These are phyloP conservation scores for Lentinula detonsa DNA, from an alignment of 768 basidiomycete species.

Conservation along the genomic window DNA sequence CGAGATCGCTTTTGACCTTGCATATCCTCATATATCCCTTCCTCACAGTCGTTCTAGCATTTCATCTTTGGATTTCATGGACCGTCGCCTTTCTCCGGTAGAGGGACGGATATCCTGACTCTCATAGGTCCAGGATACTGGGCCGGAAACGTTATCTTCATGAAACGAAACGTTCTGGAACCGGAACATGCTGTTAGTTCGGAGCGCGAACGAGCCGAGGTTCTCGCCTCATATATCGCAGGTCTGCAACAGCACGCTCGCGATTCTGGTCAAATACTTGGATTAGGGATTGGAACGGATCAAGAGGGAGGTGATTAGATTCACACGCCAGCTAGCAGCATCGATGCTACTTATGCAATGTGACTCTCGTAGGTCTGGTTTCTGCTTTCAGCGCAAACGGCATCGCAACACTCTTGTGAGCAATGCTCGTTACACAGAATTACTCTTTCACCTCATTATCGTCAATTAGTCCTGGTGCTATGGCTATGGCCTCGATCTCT, in stretches of 20 bases:
- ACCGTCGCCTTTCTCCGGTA: constrained; percentile 19
- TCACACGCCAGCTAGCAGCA: not conserved
- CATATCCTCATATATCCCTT: not conserved
- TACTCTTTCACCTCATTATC: not conserved
- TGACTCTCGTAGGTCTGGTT: constrained; percentile 43
- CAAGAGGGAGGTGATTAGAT: constrained; percentile 59
- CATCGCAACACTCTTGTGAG: constrained; percentile 66
- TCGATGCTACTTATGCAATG: not conserved
- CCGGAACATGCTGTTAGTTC: not conserved
- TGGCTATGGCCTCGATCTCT: constrained; percentile 60
- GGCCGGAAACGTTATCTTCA: constrained; percentile 62
- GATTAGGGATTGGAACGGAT: constrained; percentile 64
- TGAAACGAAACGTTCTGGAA: constrained; percentile 64
- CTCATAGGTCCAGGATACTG: constrained; percentile 54
- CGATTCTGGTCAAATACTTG: constrained; percentile 46
- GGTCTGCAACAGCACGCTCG: constrained; percentile 50
- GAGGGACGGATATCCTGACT: constrained; percentile 43
- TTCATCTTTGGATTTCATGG: constrained; percentile 72
- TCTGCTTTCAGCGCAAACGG: constrained; percentile 55
- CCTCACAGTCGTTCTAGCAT: constrained; percentile 34
- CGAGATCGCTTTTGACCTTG: not conserved
- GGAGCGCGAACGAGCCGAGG: not conserved
- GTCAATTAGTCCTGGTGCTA: constrained; percentile 61
- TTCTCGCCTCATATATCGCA: constrained; percentile 30
- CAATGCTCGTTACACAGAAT: constrained; percentile 7